A percentile compares a stretch with the other conserved stretches of the same genome.
Evolutionary conservation across 768 basidiomycete genomes (phyloP).

Genomic region (Tricholoma hemisulphureum): DNA sequence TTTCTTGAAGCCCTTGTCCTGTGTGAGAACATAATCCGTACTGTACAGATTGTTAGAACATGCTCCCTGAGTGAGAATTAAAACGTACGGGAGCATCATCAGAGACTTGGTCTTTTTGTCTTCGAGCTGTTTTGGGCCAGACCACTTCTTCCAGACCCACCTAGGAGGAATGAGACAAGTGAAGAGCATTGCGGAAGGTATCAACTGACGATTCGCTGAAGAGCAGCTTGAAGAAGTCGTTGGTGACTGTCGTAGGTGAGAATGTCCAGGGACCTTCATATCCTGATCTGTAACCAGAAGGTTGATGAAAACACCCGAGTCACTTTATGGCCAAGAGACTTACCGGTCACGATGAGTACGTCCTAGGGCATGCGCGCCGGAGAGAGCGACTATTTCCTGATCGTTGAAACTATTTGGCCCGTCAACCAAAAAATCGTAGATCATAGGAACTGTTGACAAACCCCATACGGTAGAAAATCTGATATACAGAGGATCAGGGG

Average conservation of each 20-base stretch:
- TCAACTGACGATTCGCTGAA: slow-evolving; percentile 72
- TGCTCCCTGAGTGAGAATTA: background rate
- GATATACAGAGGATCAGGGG: background rate
- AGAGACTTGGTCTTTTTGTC: slow-evolving; percentile 86
- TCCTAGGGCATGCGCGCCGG: slow-evolving; percentile 93
- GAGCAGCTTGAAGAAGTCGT: slow-evolving; percentile 84
- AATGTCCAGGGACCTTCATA: slow-evolving; percentile 95
- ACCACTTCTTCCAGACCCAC: slow-evolving; percentile 96
- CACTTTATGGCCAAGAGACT: slow-evolving; percentile 16
- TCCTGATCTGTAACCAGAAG: slow-evolving; percentile 48
- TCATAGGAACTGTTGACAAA: slow-evolving; percentile 15
- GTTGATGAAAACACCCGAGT: background rate
- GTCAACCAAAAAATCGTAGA: background rate
- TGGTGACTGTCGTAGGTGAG: slow-evolving; percentile 84
- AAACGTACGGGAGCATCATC: slow-evolving; percentile 92
- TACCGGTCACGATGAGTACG: slow-evolving; percentile 86
- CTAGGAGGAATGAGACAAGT: slow-evolving; percentile 26
- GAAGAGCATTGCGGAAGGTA: background rate
- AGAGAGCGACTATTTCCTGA: slow-evolving; percentile 94
- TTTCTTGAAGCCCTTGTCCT: slow-evolving; percentile 93
- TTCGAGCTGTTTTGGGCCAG: slow-evolving; percentile 88
- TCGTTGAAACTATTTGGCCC: slow-evolving; percentile 68
- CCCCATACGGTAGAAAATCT: slow-evolving; percentile 94
- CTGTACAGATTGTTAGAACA: slow-evolving; percentile 31
- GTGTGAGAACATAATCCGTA: slow-evolving; percentile 83